Base-by-base conservation (phyloP, 164 flowering plant species). In the Stephania yunnanensis region DNA sequence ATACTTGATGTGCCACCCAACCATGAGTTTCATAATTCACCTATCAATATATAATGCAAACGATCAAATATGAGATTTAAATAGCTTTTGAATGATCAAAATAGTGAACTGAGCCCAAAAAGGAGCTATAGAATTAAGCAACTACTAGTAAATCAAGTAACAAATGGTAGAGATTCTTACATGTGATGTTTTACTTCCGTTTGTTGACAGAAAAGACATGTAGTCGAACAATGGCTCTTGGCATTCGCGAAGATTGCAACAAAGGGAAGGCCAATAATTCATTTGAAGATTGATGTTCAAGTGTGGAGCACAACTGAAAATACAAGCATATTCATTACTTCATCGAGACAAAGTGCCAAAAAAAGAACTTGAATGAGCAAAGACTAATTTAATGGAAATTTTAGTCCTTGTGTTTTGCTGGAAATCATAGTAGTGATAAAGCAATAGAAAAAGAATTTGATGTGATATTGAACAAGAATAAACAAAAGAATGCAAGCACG, bases 231-330 rank as follows among this genome's bases (percentile, higher is more conserved):
- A 88, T 65, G 99, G 98, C 81, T 92, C 93, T 76, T 95, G 98
- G 83, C 95, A 93, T 75, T 95, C 99, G 3, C 73, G 75, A 70
- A 95, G 97, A 80, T 95, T 91, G 86, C 97, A 88, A 70, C 98
- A 79, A 78, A 95, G 95, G 74, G 97, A 86, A 75, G 92, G 98
- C 99, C 99, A 95, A 75, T 95, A 95, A 84, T 95, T 95, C 99
- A 95, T 95, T 77, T 95, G 93, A 76, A 95, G 99, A 84, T 95
- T 95, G 80, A 95, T 93, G 78, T 95, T 95, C 85, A 90, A 77
- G 85, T 93, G 99, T 71, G 89, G 98, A 83, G 99, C 93, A 77
- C 89, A 80, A 79, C 98, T 94, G 92, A 44, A 82, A 68, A 66
- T 44, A 30, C 25, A 10, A 75, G 6, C 55, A 72, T 11, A n/a